A percentile compares a stretch with the other conserved stretches of the same genome.
phyloP scores from a whole-genome alignment of 768 basidiomycete genomes.

The Cystofilobasidium bisporidii region DNA sequence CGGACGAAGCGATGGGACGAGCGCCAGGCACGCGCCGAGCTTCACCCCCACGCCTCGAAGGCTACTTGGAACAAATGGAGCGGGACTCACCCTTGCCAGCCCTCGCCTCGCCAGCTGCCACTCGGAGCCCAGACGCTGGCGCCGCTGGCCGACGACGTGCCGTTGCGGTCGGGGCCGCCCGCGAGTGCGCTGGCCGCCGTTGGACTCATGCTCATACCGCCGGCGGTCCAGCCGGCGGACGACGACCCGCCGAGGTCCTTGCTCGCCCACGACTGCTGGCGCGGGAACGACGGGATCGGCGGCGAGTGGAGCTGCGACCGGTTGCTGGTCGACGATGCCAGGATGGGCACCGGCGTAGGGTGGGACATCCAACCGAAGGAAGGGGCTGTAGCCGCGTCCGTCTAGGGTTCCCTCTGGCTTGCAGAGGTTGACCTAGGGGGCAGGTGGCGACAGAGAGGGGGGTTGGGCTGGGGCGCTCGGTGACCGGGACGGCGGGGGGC shows the following conservation, averaged over 20 bases:
- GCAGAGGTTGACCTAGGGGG: background rate
- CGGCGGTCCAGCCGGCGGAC: constrained; percentile 6
- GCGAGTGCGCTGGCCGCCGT: constrained; percentile 1
- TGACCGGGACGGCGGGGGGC: background rate
- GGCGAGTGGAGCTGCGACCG: constrained; percentile 9
- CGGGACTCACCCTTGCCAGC: constrained; percentile 29
- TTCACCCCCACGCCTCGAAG: no score
- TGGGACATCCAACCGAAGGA: background rate
- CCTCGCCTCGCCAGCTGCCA: constrained; percentile 26
- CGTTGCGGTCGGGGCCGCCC: background rate
- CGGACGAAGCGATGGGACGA: no score
- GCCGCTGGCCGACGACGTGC: background rate
- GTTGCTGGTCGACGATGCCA: background rate
- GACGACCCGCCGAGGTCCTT: background rate
- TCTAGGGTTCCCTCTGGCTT: background rate
- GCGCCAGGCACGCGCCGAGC: no score
- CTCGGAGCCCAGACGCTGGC: constrained; percentile 19
- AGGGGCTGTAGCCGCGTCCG: background rate
- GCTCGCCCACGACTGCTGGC: constrained; percentile 3
- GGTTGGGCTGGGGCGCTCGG: background rate
- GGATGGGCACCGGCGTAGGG: constrained; percentile 14
- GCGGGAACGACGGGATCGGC: constrained; percentile 4
- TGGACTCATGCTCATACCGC: background rate
- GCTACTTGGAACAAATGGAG: no score
- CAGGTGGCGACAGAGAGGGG: background rate